Evolutionary conservation across 345 rosid species (phyloP), one percentile per base, ranked within the genome.

Genomic region (Aethionema arabicum): DNA sequence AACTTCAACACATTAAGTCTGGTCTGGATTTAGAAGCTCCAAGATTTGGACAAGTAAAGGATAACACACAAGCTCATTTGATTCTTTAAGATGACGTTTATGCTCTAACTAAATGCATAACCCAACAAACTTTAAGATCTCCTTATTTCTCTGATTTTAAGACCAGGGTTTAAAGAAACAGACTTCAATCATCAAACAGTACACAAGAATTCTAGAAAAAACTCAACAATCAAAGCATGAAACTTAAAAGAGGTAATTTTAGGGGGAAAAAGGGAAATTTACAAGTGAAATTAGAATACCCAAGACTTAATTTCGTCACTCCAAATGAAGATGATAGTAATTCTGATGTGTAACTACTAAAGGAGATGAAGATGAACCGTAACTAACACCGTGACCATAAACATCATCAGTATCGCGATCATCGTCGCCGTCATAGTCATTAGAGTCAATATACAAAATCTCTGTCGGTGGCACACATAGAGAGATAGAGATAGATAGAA

Each of bases 391-490:
- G n/a, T 36, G 39, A 39, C 11, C 47, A 42, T 42, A 42, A 42
- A 3, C 44, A 40, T 11, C 44, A 40, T 40, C 14, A 9, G 6
- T 8, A 42, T 42, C 47, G n/a, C 14, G 5, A 6, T 42, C 47
- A 9, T 42, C 47, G 58, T 37, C 70, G 51, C 64, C 59, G 3
- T 8, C 7, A 4, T 42, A 57, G 35, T 7, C 36, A 36, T 33
- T 60, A 11, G 47, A 38, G 15, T 66, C 79, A 10, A 64, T 59
- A 54, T 69, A 76, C 59, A 70, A 72, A 33, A 80, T 59, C 57
- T 82, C 84, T 0, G 86, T 83, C 0, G 82, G 84, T 13, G 90
- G 83, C 40, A 83, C 79, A 68, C 88, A 88, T n/a, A n/a, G n/a
- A n/a, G n/a, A n/a, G n/a, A n/a, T n/a, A n/a, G n/a, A n/a, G n/a